These are phyloP conservation scores for Mycena epipterygia DNA, from an alignment of 768 basidiomycete genomes.

Conservation along the genomic window DNA sequence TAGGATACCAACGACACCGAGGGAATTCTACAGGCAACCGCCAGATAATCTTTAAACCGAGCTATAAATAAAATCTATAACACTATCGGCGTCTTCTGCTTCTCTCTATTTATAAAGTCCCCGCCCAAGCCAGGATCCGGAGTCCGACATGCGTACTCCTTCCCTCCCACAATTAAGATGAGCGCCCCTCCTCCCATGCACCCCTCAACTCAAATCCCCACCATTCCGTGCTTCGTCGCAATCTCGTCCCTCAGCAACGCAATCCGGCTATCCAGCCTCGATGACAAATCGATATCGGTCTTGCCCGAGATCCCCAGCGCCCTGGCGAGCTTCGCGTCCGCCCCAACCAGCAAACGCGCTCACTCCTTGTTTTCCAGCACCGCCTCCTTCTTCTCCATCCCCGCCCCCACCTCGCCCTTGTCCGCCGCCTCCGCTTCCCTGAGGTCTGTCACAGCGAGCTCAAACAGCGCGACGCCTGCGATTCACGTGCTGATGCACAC, in stretches of 20 bases:
- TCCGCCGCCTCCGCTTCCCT: slow-evolving; percentile 62
- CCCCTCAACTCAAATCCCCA: slow-evolving; percentile 41
- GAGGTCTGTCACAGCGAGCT: slow-evolving; percentile 77
- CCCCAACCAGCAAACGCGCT: slow-evolving; percentile 61
- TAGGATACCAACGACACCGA: too few species aligned
- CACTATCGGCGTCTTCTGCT: too few species aligned
- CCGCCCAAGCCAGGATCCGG: too few species aligned
- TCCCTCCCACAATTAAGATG: too few species aligned
- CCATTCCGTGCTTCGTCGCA: slow-evolving; percentile 67
- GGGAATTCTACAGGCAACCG: too few species aligned
- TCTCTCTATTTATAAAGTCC: too few species aligned
- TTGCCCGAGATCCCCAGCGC: slow-evolving; percentile 62
- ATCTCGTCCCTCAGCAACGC: slow-evolving; percentile 82
- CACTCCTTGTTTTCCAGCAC: slow-evolving; percentile 59
- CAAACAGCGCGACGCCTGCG: slow-evolving; percentile 74
- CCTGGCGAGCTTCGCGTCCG: slow-evolving; percentile 64
- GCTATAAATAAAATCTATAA: too few species aligned
- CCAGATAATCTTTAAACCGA: too few species aligned
- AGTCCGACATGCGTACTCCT: background rate
- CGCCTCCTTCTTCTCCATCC: slow-evolving; percentile 51
- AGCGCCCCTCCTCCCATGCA: too few species aligned
- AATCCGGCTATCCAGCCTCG: slow-evolving; percentile 78
- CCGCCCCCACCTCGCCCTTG: too few species aligned
- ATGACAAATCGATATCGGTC: slow-evolving; percentile 72
- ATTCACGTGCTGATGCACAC: slow-evolving; percentile 77